Evolutionary conservation across 179 eudicot species (phyloP).

Genomic region (Silene noctiflora): DNA sequence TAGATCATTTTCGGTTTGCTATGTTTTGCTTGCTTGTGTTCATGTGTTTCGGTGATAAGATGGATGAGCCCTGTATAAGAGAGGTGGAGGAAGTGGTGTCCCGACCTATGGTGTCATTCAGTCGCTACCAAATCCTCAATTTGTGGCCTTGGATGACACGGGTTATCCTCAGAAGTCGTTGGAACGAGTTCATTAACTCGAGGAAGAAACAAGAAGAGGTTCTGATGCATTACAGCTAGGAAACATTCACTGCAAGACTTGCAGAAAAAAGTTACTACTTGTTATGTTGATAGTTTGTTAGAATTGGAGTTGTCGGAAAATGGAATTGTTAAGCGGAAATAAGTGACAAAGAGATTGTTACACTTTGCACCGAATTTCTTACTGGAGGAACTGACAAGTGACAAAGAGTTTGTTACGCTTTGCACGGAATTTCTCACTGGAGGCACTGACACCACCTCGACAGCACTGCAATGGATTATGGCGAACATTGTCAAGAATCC

Average conservation of each 20-base stretch:
- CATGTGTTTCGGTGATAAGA: slow-evolving; percentile 23
- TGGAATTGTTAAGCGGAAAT: slow-evolving; percentile 5
- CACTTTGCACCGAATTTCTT: too few relatives aligned
- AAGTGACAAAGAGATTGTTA: slow-evolving; percentile 10
- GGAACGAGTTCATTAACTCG: slow-evolving; percentile 12
- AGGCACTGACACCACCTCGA: slow-evolving; percentile 27
- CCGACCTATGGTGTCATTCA: not conserved
- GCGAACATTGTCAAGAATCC: slow-evolving; percentile 27
- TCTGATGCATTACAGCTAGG: slow-evolving; percentile 13
- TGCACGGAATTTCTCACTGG: slow-evolving; percentile 16
- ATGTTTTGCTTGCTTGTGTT: slow-evolving; percentile 27
- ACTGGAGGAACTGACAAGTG: too few relatives aligned
- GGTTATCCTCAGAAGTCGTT: slow-evolving; percentile 15
- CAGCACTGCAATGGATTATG: slow-evolving; percentile 28
- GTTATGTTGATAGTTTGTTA: slow-evolving; percentile 21
- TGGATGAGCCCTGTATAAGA: not conserved
- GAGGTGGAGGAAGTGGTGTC: slow-evolving; percentile 17
- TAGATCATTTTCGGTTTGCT: slow-evolving; percentile 22
- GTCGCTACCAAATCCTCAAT: slow-evolving; percentile 17
- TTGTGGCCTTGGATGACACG: slow-evolving; percentile 20
- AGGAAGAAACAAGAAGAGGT: slow-evolving; percentile 17
- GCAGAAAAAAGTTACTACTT: not conserved
- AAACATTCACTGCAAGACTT: not conserved
- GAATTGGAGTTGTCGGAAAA: not conserved
- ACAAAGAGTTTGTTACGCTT: too few relatives aligned